These are phyloP conservation scores for Histomonas meleagridis DNA, from an alignment of 208 protist species.

Conservation along the genomic window DNA sequence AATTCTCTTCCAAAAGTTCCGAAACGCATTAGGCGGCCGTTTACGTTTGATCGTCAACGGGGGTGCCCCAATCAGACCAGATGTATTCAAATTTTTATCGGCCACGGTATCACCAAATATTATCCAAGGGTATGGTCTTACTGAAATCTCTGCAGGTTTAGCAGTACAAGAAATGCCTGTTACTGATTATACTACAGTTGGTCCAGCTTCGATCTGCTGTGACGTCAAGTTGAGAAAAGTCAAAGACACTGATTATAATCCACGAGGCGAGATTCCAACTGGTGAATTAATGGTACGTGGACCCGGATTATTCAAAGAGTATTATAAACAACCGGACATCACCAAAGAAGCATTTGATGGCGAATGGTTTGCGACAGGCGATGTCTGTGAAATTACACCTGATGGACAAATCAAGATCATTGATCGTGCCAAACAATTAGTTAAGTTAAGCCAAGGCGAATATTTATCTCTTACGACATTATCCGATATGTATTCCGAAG, in stretches of 20 bases:
- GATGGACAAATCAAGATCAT: conserved; percentile 20
- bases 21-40: neutral
- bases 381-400: neutral
- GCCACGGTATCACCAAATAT: neutral
- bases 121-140: neutral
- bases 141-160: neutral
- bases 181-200: conserved; percentile 35
- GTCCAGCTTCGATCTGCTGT: neutral
- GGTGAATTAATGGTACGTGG: neutral
- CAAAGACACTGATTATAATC: neutral
- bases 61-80: neutral
- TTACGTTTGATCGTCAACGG: neutral
- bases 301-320: neutral
- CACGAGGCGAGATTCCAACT: neutral
- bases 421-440: neutral
- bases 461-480: neutral
- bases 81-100: neutral
- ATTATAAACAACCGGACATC: conserved; percentile 27
- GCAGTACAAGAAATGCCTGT: conserved; percentile 34
- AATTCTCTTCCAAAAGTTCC: conserved; percentile 8
- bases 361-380: conserved; percentile 35
- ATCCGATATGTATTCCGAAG: neutral
- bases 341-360: neutral
- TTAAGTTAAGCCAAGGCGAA: neutral
- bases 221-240: neutral